phyloP scores from a whole-genome alignment of 176 grass and related monocot species.

The Themeda triandra region DNA sequence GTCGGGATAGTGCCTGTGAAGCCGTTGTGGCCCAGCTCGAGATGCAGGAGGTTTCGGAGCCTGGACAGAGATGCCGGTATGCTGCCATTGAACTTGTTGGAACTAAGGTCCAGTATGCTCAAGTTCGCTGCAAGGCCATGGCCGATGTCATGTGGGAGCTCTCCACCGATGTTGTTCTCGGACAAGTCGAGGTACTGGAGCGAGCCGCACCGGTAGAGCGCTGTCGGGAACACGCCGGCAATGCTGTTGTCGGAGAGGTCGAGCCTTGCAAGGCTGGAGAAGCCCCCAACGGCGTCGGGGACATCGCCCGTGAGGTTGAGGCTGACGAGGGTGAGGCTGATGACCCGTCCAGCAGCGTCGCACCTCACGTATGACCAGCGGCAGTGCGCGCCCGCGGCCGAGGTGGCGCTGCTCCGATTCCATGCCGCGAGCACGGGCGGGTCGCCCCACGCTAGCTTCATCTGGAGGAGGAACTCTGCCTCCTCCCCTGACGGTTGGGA shows the following conservation, averaged over 20 bases:
- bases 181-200: conserved; percentile 43
- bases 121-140: not conserved
- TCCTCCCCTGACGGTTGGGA: not conserved
- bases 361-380: too few relatives aligned
- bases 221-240: not conserved
- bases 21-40: not conserved
- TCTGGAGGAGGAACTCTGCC: conserved; percentile 30
- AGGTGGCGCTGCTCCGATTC: too few relatives aligned
- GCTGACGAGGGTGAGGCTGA: not conserved
- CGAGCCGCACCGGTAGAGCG: conserved; percentile 20
- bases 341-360: too few relatives aligned
- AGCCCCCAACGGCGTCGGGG: conserved; percentile 39
- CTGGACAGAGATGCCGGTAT: not conserved
- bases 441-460: conserved; percentile 41
- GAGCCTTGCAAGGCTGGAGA: not conserved
- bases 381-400: too few relatives aligned
- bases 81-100: not conserved
- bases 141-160: conserved; percentile 45
- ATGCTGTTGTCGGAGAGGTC: not conserved
- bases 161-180: conserved; percentile 27
- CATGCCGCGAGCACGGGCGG: conserved; percentile 11
- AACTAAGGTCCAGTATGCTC: not conserved
- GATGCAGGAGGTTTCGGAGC: not conserved
- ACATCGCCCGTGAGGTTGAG: conserved; percentile 3
- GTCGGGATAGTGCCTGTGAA: not conserved